A percentile compares a stretch with the other conserved stretches of the same genome.
These are phyloP conservation scores for Wickerhamiella spandovensis DNA, from an alignment of 805 yeast species.

Conservation along the genomic window DNA sequence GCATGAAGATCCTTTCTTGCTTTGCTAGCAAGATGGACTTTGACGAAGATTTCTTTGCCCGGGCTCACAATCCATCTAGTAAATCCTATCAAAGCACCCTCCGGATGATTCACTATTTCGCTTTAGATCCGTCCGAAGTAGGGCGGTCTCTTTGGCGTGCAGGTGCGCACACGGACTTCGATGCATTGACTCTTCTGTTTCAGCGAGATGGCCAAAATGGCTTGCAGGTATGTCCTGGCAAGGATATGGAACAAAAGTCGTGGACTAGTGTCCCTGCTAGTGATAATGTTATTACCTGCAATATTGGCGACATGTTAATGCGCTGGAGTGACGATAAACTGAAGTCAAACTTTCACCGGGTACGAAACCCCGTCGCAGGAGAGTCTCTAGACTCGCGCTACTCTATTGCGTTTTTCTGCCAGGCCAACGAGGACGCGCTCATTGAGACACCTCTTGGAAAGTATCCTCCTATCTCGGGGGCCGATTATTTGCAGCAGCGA, in stretches of 20 bases:
- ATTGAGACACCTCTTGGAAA: conserved; percentile 6
- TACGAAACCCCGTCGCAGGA: conserved; percentile 6
- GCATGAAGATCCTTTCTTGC: conserved; percentile 6
- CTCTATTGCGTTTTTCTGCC: conserved; percentile 10
- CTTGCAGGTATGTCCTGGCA: conserved; percentile 12
- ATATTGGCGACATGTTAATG: conserved; percentile 14
- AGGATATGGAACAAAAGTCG: conserved; percentile 3
- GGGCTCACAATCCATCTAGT: conserved; percentile 5
- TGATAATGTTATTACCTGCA: conserved; percentile 10
- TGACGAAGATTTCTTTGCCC: conserved; percentile 3
- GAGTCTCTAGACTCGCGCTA: conserved; percentile 9
- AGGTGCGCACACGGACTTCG: conserved; percentile 14
- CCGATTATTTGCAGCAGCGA: conserved; percentile 6
- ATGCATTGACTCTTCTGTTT: conserved; percentile 7
- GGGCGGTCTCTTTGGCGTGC: conserved; percentile 8
- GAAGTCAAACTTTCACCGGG: conserved; percentile 12
- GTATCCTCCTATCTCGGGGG: conserved; percentile 8
- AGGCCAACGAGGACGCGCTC: conserved; percentile 11
- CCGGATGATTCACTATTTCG: conserved; percentile 11
- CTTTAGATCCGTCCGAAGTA: conserved; percentile 1
- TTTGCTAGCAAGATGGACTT: conserved; percentile 8
- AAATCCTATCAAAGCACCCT: conserved; percentile 10
- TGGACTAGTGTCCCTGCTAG: conserved; percentile 11
- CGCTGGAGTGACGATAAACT: conserved; percentile 11
- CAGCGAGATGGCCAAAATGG: conserved; percentile 14